Percentiles rank a stretch among this genome's conserved stretches.
phyloP scores from a whole-genome alignment of 2,329 filamentous ascomycete genomes.

The Fusarium zealandicum region DNA sequence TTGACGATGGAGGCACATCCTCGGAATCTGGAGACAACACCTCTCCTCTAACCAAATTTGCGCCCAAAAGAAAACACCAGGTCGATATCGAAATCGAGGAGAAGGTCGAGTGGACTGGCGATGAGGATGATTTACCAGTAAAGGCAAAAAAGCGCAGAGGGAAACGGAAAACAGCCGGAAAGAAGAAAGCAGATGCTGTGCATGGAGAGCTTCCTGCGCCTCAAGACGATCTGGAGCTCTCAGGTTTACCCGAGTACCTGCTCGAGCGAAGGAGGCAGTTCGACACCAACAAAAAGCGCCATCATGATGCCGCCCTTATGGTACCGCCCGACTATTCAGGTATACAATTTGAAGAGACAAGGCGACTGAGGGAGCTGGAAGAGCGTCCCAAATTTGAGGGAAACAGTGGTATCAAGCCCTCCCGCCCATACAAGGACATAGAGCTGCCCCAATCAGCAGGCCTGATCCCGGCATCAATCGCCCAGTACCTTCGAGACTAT shows the following conservation, averaged over 20 bases:
- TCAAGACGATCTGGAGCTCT: conserved; percentile 53
- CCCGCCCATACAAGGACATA: conserved; percentile 76
- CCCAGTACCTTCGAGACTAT: conserved; percentile 91
- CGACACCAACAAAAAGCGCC: conserved; percentile 63
- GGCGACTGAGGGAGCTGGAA: conserved; percentile 50
- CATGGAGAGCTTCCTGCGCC: conserved; percentile 46
- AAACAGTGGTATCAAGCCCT: conserved; percentile 65
- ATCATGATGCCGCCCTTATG: conserved; percentile 74
- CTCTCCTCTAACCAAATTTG: conserved; percentile 9
- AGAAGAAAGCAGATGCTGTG: conserved; percentile 36
- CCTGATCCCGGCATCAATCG: conserved; percentile 85
- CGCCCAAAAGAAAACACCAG: conserved; percentile 49
- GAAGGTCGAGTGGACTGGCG: conserved; percentile 63
- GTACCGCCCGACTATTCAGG: conserved; percentile 80
- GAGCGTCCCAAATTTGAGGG: conserved; percentile 74
- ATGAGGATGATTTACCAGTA: conserved; percentile 67
- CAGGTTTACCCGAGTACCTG: conserved; percentile 66
- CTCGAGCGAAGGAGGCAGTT: conserved; percentile 75
- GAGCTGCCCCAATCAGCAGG: conserved; percentile 77
- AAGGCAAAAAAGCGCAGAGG: conserved; percentile 52
- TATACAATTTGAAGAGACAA: conserved; percentile 69
- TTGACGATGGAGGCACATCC: conserved; percentile 34
- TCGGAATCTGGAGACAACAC: conserved; percentile 32
- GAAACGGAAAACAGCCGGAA: conserved; percentile 42
- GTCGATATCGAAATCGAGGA: conserved; percentile 46